Conservation (phyloP, 2,329 filamentous ascomycete genomes). For the Fusarium tuaranense region DNA sequence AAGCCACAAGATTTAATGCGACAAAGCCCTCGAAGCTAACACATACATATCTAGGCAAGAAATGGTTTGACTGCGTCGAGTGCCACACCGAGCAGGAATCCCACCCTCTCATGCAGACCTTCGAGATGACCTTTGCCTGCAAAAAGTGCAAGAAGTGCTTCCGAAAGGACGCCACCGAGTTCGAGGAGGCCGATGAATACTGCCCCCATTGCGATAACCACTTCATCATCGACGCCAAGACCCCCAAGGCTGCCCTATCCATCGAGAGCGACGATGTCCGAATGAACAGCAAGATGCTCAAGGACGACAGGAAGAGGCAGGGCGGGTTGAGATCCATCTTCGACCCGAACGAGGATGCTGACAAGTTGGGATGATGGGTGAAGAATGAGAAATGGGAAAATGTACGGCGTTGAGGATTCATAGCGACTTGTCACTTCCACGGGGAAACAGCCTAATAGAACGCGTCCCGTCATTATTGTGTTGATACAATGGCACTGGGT, state of each 20-base stretch:
- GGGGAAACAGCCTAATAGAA: constrained; percentile 30
- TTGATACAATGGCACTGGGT: constrained; percentile 52
- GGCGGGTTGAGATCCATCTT: constrained; percentile 74
- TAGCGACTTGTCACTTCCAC: constrained; percentile 39
- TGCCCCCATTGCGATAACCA: constrained; percentile 99
- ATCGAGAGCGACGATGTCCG: constrained; percentile 93
- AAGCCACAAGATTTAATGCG: not conserved
- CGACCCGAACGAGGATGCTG: constrained; percentile 78
- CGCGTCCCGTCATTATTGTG: constrained; percentile 47
- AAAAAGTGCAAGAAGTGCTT: constrained; percentile 99
- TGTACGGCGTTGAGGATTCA: constrained; percentile 47
- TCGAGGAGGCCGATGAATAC: constrained; percentile 98
- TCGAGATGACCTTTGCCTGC: constrained; percentile 95
- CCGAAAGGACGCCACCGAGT: constrained; percentile 90
- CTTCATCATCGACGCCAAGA: constrained; percentile 90
- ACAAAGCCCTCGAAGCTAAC: not conserved
- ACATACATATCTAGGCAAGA: constrained; percentile 70
- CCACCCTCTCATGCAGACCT: constrained; percentile 79
- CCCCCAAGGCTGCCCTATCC: constrained; percentile 83
- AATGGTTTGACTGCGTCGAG: constrained; percentile 99
- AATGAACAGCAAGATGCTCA: constrained; percentile 90
- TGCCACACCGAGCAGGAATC: constrained; percentile 87
- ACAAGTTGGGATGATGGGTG: constrained; percentile 74
- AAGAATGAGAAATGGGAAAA: constrained; percentile 39
- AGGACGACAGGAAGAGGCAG: constrained; percentile 81